phyloP scores from a whole-genome alignment of 2,329 filamentous ascomycete genomes.

The Exophiala lecanii-corni region DNA sequence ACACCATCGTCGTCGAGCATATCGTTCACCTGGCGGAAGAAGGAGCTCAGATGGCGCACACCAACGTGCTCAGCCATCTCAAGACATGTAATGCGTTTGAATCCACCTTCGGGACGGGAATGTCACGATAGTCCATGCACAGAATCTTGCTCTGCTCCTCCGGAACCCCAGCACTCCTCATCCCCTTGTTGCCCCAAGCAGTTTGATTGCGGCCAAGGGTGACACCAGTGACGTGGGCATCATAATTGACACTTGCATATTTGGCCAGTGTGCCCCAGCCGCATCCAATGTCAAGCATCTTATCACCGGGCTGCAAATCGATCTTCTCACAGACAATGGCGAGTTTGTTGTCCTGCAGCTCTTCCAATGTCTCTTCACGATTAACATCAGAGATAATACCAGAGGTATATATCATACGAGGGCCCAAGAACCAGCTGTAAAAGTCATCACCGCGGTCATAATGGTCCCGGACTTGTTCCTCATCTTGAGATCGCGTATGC shows the following conservation, averaged over 20 bases:
- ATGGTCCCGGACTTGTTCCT: slow-evolving; percentile 89
- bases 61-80: slow-evolving; percentile 99
- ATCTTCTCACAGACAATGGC: slow-evolving; percentile 96
- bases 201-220: slow-evolving; percentile 96
- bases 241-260: slow-evolving; percentile 89
- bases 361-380: slow-evolving; percentile 83
- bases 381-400: slow-evolving; percentile 86
- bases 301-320: slow-evolving; percentile 72
- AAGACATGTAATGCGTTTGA: slow-evolving; percentile 93
- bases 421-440: slow-evolving; percentile 97
- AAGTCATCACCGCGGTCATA: slow-evolving; percentile 98
- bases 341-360: slow-evolving; percentile 97
- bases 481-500: slow-evolving; percentile 88
- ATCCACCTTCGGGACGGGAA: slow-evolving; percentile 70
- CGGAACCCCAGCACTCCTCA: slow-evolving; percentile 73
- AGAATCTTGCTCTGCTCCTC: slow-evolving; percentile 88
- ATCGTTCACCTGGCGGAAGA: slow-evolving; percentile 81
- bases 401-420: slow-evolving; percentile 98
- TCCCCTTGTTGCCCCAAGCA: slow-evolving; percentile 87
- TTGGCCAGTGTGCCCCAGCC: slow-evolving; percentile 96
- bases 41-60: slow-evolving; percentile 76
- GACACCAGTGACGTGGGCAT: slow-evolving; percentile 77
- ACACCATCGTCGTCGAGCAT: slow-evolving; percentile 96
- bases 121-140: slow-evolving; percentile 97
- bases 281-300: slow-evolving; percentile 89